phyloP scores from a whole-genome alignment of 2,329 filamentous ascomycete genomes.

The Celoporthe dispersa region DNA sequence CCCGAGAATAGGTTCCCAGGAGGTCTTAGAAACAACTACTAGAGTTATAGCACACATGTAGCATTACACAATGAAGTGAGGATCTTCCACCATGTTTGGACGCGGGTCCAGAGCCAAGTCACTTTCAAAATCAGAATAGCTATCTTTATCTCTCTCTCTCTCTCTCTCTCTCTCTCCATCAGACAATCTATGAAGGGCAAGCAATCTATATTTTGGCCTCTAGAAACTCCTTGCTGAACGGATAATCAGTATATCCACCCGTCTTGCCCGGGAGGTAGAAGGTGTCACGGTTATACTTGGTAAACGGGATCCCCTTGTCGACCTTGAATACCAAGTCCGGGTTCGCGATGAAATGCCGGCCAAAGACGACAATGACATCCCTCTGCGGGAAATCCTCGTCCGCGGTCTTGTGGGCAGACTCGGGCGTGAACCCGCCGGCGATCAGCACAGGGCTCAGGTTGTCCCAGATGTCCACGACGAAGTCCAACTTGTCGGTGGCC shows the following conservation, averaged over 20 bases:
- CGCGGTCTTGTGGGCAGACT: constrained; percentile 34
- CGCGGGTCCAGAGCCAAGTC: neutral
- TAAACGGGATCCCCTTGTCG: constrained; percentile 42
- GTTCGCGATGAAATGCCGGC: constrained; percentile 48
- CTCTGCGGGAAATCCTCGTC: constrained; percentile 36
- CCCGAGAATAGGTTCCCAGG: too few species aligned
- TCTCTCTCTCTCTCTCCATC: too few species aligned
- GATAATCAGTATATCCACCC: constrained; percentile 19
- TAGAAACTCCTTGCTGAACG: constrained; percentile 25
- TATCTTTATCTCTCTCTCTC: too few species aligned
- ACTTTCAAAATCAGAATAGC: neutral
- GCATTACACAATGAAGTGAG: neutral
- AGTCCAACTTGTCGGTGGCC: constrained; percentile 37
- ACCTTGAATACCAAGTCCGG: constrained; percentile 50
- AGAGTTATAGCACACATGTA: too few species aligned
- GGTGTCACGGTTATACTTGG: constrained; percentile 41
- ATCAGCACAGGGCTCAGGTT: constrained; percentile 38
- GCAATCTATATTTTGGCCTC: constrained; percentile 3
- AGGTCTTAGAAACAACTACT: too few species aligned
- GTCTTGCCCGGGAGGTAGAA: constrained; percentile 41
- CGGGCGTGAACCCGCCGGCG: constrained; percentile 36
- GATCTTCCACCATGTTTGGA: neutral
- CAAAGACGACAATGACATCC: constrained; percentile 43
- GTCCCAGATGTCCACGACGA: constrained; percentile 37
- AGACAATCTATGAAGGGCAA: too few species aligned